Conservation (phyloP, 2,329 filamentous ascomycete genomes). For the Blastomyces emzantsi region DNA sequence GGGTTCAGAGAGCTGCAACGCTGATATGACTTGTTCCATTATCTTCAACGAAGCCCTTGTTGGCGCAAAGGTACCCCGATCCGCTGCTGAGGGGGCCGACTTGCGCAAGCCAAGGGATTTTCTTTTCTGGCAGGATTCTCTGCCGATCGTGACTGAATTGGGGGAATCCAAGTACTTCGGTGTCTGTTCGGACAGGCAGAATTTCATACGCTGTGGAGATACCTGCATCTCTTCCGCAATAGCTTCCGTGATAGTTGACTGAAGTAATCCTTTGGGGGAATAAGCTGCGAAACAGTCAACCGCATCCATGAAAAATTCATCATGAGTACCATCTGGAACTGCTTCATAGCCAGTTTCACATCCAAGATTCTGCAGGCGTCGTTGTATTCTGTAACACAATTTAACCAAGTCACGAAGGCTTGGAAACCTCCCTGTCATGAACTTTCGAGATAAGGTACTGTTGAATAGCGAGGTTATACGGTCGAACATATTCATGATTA, state of each 20-base stretch:
- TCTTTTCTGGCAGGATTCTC: slow-evolving; percentile 50
- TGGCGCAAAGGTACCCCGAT: slow-evolving; percentile 61
- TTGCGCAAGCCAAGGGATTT: slow-evolving; percentile 44
- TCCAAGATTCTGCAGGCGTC: slow-evolving; percentile 50
- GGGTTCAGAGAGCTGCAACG: slow-evolving; percentile 76
- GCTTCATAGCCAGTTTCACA: slow-evolving; percentile 60
- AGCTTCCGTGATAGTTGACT: slow-evolving; percentile 45
- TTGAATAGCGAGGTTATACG: slow-evolving; percentile 34
- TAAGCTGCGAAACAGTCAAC: slow-evolving; percentile 86
- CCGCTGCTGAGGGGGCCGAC: slow-evolving; percentile 35
- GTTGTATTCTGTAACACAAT: slow-evolving; percentile 70
- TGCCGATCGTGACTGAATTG: slow-evolving; percentile 53
- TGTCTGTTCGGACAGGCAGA: slow-evolving; percentile 64
- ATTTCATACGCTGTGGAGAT: slow-evolving; percentile 68
- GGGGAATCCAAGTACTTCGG: slow-evolving; percentile 58
- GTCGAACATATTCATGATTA: slow-evolving; percentile 50
- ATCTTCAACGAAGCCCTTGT: slow-evolving; percentile 76
- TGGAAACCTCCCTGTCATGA: slow-evolving; percentile 45
- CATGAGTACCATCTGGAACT: slow-evolving; percentile 60
- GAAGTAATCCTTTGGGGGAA: slow-evolving; percentile 56
- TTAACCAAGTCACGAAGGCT: slow-evolving; percentile 78
- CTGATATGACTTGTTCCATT: slow-evolving; percentile 78
- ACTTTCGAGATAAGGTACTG: slow-evolving; percentile 30
- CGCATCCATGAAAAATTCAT: slow-evolving; percentile 88
- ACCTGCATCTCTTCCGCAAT: slow-evolving; percentile 86